Evolutionary conservation across 1,139 yeast species (phyloP).

Genomic region (Kodamaea derodonti): DNA sequence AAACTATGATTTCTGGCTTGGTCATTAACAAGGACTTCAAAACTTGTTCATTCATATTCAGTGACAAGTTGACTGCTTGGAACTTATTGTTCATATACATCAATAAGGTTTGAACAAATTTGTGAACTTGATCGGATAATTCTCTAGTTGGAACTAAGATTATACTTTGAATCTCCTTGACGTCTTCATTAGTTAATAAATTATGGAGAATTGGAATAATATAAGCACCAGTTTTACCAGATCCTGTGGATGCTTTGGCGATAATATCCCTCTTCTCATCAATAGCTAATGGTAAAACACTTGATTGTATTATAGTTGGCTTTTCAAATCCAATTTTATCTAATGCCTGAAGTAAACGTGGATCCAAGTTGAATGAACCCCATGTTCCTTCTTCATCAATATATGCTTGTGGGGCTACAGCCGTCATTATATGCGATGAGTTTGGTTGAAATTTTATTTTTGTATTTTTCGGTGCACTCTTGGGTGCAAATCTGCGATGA

Average conservation of each 20-base stretch:
- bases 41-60: slow-evolving; percentile 69
- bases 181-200: slow-evolving; percentile 40
- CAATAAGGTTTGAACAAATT: slow-evolving; percentile 64
- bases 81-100: slow-evolving; percentile 68
- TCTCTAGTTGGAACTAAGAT: slow-evolving; percentile 85
- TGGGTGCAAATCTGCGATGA: too few species aligned
- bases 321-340: slow-evolving; percentile 75
- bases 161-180: slow-evolving; percentile 44
- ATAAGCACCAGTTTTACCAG: slow-evolving; percentile 88
- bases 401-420: slow-evolving; percentile 44
- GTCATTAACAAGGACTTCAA: slow-evolving; percentile 65
- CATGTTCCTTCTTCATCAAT: slow-evolving; percentile 70
- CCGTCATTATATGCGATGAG: slow-evolving; percentile 13
- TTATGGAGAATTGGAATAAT: slow-evolving; percentile 73
- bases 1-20: slow-evolving; percentile 74
- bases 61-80: slow-evolving; percentile 69
- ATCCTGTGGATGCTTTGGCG: slow-evolving; percentile 86
- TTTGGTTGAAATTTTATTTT: background rate
- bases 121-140: slow-evolving; percentile 76
- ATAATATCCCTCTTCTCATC: slow-evolving; percentile 83
- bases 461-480: background rate
- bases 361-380: slow-evolving; percentile 70
- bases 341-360: slow-evolving; percentile 80
- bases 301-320: slow-evolving; percentile 88
- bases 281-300: slow-evolving; percentile 87